Evolutionary conservation across 257 asterid genomes (phyloP).

Genomic region (Solanum bukasovii): DNA sequence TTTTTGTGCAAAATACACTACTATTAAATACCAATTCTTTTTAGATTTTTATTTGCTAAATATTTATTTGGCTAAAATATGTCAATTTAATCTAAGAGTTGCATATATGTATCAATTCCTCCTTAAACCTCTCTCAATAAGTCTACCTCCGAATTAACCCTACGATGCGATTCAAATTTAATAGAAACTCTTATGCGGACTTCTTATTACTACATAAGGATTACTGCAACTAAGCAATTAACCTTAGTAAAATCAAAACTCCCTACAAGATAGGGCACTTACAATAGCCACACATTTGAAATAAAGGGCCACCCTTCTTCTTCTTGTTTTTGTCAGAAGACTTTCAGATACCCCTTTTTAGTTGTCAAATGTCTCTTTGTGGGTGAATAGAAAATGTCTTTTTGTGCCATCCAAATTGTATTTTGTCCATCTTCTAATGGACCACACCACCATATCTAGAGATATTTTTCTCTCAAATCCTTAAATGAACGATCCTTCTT

Average conservation of each 20-base stretch:
- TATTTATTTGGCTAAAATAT: not conserved
- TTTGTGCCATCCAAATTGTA: not conserved
- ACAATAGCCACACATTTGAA: constrained; percentile 10
- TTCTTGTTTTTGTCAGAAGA: not conserved
- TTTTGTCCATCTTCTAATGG: constrained; percentile 4
- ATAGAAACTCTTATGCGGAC: too few relatives aligned
- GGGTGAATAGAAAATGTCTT: not conserved
- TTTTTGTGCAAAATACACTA: not conserved
- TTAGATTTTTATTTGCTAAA: not conserved
- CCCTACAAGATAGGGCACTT: constrained; percentile 18
- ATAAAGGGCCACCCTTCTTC: not conserved
- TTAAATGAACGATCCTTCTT: not conserved
- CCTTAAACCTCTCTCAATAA: not conserved
- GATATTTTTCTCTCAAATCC: not conserved
- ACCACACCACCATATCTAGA: not conserved
- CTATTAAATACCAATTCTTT: not conserved
- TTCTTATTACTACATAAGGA: not conserved
- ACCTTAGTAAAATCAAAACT: not conserved
- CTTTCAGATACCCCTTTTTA: not conserved
- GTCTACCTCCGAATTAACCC: not conserved
- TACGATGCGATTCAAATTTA: too few relatives aligned
- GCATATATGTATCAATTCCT: not conserved
- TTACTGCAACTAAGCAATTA: not conserved
- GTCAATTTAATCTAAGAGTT: not conserved
- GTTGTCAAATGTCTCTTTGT: constrained; percentile 15